phyloP scores from a whole-genome alignment of 768 basidiomycete species.

The Mycena vitilis region DNA sequence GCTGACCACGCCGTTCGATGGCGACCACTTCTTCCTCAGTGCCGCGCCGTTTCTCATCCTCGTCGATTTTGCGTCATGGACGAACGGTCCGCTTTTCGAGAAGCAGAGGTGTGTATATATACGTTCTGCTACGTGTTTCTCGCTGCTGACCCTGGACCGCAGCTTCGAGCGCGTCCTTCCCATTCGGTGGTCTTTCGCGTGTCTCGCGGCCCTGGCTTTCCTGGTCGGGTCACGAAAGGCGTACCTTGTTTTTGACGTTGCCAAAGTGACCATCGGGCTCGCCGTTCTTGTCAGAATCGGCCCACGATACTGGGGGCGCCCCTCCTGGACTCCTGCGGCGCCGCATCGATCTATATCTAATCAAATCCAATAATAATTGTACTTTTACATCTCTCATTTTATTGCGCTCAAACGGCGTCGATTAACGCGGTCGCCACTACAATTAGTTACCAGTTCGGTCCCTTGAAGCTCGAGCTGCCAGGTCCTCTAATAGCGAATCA shows the following conservation, averaged over 20 bases:
- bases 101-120: conserved; percentile 53
- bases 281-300: conserved; percentile 61
- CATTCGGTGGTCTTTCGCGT: conserved; percentile 64
- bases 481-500: conserved; percentile 19
- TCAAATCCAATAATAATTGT: conserved; percentile 9
- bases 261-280: conserved; percentile 59
- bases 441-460: not conserved
- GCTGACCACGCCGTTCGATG: conserved; percentile 80
- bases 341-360: not conserved
- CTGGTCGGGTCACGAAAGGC: conserved; percentile 74
- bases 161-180: conserved; percentile 57
- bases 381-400: conserved; percentile 5
- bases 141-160: conserved; percentile 28
- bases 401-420: conserved; percentile 15
- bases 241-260: conserved; percentile 74
- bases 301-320: conserved; percentile 61
- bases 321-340: conserved; percentile 43
- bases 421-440: conserved; percentile 16
- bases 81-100: conserved; percentile 54
- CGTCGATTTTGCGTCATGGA: conserved; percentile 70
- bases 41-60: conserved; percentile 73
- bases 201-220: conserved; percentile 66
- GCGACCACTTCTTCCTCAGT: conserved; percentile 80
- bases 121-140: not conserved
- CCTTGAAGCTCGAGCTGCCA: not conserved